These are phyloP conservation scores for Talaromyces nanjingensis DNA, from an alignment of 495 filamentous ascomycete species.

Conservation along the genomic window DNA sequence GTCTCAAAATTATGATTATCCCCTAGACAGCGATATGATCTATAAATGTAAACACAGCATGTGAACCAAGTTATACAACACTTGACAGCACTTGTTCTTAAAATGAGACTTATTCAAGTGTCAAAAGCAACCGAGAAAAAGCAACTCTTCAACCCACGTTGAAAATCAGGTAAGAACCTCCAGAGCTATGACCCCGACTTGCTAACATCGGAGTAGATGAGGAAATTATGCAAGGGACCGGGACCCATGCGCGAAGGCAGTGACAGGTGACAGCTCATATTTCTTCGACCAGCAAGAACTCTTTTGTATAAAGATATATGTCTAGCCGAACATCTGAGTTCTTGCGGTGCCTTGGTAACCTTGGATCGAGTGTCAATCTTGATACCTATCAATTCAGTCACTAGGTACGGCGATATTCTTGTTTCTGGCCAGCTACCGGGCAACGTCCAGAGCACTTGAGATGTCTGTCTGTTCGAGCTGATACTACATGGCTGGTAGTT, in stretches of 20 bases:
- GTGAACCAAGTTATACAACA: no score
- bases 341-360: background rate
- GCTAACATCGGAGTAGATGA: no score
- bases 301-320: background rate
- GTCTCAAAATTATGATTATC: background rate
- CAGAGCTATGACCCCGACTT: background rate
- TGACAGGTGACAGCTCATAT: background rate
- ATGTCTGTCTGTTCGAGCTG: no score
- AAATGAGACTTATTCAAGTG: background rate
- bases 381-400: background rate
- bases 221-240: background rate
- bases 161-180: background rate
- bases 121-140: background rate
- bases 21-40: background rate
- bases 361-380: background rate
- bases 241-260: background rate
- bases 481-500: no score
- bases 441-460: background rate
- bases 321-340: background rate
- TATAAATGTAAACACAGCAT: background rate
- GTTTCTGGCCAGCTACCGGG: background rate
- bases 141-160: background rate
- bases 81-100: background rate
- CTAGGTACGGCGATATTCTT: background rate
- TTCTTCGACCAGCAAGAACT: no score